A percentile compares a stretch with the other conserved stretches of the same genome.
Conservation (phyloP, 1,139 yeast genomes). For the Pneumocystis canis region DNA sequence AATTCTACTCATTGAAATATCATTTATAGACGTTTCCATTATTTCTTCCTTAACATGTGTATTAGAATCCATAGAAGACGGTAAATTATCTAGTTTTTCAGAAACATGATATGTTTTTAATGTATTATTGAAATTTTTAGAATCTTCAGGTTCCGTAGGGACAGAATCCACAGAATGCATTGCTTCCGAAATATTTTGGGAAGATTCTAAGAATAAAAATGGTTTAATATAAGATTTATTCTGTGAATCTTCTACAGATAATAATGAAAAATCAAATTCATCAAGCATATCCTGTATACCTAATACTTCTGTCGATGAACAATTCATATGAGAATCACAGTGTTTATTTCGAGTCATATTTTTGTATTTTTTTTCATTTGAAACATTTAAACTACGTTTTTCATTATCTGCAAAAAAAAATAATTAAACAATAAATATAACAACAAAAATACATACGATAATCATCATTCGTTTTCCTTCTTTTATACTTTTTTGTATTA, state of each 20-base stretch:
- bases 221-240: neutral
- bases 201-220: neutral
- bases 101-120: neutral
- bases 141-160: neutral
- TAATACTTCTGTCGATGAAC: neutral
- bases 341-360: neutral
- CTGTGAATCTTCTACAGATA: neutral
- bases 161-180: neutral
- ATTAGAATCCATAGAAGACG: neutral
- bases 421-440: neutral
- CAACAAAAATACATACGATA: neutral
- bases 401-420: neutral
- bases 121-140: neutral
- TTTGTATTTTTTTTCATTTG: neutral
- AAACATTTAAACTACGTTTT: neutral
- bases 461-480: neutral
- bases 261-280: neutral
- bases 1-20: neutral
- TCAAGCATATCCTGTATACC: neutral
- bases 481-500: neutral
- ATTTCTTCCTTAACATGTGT: neutral
- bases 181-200: neutral
- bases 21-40: neutral
- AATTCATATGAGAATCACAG: neutral
- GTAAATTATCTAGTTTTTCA: neutral